Evolutionary conservation across 805 yeast species (phyloP).

Genomic region (Teunomyces lycoperdinae): DNA sequence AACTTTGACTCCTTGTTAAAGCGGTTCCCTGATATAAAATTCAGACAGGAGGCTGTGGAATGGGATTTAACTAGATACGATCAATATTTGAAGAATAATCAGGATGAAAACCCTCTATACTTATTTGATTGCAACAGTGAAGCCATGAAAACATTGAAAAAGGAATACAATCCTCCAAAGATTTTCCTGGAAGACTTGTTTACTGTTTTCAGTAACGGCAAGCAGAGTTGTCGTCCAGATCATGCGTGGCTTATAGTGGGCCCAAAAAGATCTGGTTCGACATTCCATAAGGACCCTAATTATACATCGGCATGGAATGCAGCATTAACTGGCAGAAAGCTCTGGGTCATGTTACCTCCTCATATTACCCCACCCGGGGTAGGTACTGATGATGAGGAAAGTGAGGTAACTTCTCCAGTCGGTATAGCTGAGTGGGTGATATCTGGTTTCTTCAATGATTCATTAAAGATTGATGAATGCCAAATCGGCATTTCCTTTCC

Average conservation of each 20-base stretch:
- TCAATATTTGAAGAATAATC: slow-evolving; percentile 57
- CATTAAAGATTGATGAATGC: slow-evolving; percentile 54
- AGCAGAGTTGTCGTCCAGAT: slow-evolving; percentile 67
- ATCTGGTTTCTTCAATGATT: slow-evolving; percentile 75
- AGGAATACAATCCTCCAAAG: slow-evolving; percentile 54
- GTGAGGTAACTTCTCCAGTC: slow-evolving; percentile 89
- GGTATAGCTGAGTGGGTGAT: slow-evolving; percentile 91
- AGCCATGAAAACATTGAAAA: slow-evolving; percentile 57
- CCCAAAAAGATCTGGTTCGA: slow-evolving; percentile 77
- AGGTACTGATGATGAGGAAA: slow-evolving; percentile 67
- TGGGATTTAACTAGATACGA: slow-evolving; percentile 69
- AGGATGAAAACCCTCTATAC: slow-evolving; percentile 83
- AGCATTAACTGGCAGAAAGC: slow-evolving; percentile 65
- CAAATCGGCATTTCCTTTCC: slow-evolving; percentile 71
- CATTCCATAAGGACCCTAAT: slow-evolving; percentile 93
- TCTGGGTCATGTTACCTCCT: slow-evolving; percentile 91
- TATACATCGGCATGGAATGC: slow-evolving; percentile 91
- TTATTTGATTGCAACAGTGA: slow-evolving; percentile 75
- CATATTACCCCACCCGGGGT: slow-evolving; percentile 80
- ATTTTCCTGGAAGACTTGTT: slow-evolving; percentile 62
- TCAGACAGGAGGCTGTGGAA: slow-evolving; percentile 81
- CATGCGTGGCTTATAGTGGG: slow-evolving; percentile 92
- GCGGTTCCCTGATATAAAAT: slow-evolving; percentile 57
- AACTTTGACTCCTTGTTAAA: slow-evolving; percentile 43
- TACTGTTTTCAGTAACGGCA: slow-evolving; percentile 41